These are phyloP conservation scores for Teratosphaeria epicoccoides DNA, from an alignment of 2,329 filamentous ascomycete species.

Conservation along the genomic window DNA sequence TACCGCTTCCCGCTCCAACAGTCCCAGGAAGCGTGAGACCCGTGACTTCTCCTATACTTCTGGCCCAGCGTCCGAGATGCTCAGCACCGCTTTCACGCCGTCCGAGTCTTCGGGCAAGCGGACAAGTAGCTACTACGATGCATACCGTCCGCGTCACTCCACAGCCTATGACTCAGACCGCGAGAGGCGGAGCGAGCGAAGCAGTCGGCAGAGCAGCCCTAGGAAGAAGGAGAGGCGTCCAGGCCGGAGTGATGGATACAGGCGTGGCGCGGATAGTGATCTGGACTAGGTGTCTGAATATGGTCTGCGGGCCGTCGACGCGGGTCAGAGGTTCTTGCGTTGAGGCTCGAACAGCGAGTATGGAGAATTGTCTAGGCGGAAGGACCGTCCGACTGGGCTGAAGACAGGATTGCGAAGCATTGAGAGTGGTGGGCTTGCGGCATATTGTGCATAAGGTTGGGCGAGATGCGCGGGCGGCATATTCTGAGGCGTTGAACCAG, in stretches of 20 bases:
- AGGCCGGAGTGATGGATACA: slow-evolving; percentile 8
- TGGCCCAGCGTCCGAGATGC: slow-evolving; percentile 22
- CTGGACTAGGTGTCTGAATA: slow-evolving; percentile 7
- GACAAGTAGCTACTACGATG: slow-evolving; percentile 26
- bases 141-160: slow-evolving; percentile 23
- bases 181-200: slow-evolving; percentile 8
- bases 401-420: too few species aligned
- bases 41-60: slow-evolving; percentile 25
- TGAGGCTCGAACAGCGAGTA: too few species aligned
- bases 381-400: too few species aligned
- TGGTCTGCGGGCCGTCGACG: too few species aligned
- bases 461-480: too few species aligned
- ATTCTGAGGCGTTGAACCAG: too few species aligned
- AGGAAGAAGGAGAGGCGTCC: slow-evolving; percentile 18
- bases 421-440: too few species aligned
- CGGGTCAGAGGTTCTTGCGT: too few species aligned
- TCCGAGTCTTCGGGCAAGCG: slow-evolving; percentile 15
- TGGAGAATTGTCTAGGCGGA: too few species aligned
- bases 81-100: slow-evolving; percentile 32
- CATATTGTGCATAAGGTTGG: too few species aligned
- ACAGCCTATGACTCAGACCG: slow-evolving; percentile 7
- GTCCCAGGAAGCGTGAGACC: slow-evolving; percentile 24
- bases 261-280: slow-evolving; percentile 11
- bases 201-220: slow-evolving; percentile 26
- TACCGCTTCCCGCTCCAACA: slow-evolving; percentile 16